Conservation (phyloP, 1,284 basidiomycete species). For the Papiliotrema terrestris region DNA sequence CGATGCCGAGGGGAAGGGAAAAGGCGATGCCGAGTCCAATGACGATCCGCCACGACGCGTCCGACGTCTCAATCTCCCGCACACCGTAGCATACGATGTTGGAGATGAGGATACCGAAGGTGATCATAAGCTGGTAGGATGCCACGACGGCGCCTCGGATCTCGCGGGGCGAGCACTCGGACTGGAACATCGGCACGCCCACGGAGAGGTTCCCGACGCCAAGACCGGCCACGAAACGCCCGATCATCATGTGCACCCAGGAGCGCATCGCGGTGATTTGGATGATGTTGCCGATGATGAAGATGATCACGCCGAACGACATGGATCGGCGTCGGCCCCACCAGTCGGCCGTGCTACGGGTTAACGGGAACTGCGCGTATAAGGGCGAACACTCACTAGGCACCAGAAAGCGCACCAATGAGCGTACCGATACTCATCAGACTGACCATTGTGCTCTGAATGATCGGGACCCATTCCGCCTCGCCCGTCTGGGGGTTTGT, state of each 20-base stretch:
- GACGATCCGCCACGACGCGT: constrained; percentile 5
- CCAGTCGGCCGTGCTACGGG: constrained; percentile 57
- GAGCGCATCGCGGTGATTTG: constrained; percentile 13
- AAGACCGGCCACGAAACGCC: constrained; percentile 62
- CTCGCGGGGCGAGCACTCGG: constrained; percentile 60
- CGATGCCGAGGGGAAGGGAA: constrained; percentile 5
- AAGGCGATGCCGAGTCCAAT: constrained; percentile 4
- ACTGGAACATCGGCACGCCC: constrained; percentile 62
- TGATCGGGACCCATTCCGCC: constrained; percentile 49
- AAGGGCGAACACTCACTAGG: neutral
- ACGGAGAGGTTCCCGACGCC: constrained; percentile 69
- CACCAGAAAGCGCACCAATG: constrained; percentile 47
- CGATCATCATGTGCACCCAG: constrained; percentile 55
- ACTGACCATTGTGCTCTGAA: constrained; percentile 55
- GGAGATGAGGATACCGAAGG: constrained; percentile 69
- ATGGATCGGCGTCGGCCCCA: constrained; percentile 70
- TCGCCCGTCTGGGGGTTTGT: constrained; percentile 46
- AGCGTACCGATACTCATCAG: constrained; percentile 61
- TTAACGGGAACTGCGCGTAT: constrained; percentile 43
- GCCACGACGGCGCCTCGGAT: constrained; percentile 70
- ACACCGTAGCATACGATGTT: constrained; percentile 53
- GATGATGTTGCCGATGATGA: constrained; percentile 57
- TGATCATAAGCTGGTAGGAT: constrained; percentile 60
- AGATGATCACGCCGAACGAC: constrained; percentile 63
- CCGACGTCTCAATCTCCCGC: constrained; percentile 8